phyloP scores from a whole-genome alignment of 768 basidiomycete species.

The Agrocybe praecox region DNA sequence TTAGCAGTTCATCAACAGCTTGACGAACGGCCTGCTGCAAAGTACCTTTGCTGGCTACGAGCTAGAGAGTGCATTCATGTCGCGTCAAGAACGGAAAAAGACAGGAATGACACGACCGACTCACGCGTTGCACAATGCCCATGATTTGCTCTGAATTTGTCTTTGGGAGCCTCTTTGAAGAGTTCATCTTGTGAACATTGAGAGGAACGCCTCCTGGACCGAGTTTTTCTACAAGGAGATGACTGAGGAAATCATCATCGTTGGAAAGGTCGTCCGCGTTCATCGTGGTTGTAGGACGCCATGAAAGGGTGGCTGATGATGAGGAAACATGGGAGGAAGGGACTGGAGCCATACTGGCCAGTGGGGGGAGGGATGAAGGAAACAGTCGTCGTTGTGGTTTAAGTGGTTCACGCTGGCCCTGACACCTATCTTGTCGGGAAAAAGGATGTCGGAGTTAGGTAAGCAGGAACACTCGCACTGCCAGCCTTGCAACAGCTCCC shows the following conservation, averaged over 20 bases:
- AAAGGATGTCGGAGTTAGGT: constrained; percentile 26
- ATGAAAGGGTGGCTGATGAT: constrained; percentile 35
- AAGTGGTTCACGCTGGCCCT: constrained; percentile 19
- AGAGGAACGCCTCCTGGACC: constrained; percentile 81
- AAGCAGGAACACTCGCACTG: constrained; percentile 16
- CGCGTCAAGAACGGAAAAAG: constrained; percentile 14
- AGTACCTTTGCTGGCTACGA: constrained; percentile 58
- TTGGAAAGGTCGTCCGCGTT: constrained; percentile 88
- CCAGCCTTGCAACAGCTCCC: neutral
- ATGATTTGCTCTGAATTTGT: constrained; percentile 70
- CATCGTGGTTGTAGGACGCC: constrained; percentile 89
- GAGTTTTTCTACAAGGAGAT: constrained; percentile 87
- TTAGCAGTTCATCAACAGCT: constrained; percentile 78
- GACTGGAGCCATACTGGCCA: constrained; percentile 28
- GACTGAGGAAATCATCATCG: constrained; percentile 90
- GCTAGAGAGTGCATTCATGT: constrained; percentile 26
- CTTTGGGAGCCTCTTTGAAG: constrained; percentile 75
- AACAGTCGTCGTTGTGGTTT: constrained; percentile 21
- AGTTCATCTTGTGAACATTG: constrained; percentile 89
- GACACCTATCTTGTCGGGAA: constrained; percentile 27
- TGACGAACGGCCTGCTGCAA: constrained; percentile 62
- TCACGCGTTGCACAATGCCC: constrained; percentile 76
- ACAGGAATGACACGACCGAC: constrained; percentile 23
- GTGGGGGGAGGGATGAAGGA: constrained; percentile 12
- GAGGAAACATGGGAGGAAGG: constrained; percentile 24